phyloP scores from a whole-genome alignment of 495 filamentous ascomycete genomes.

The Xylaria palmicola region DNA sequence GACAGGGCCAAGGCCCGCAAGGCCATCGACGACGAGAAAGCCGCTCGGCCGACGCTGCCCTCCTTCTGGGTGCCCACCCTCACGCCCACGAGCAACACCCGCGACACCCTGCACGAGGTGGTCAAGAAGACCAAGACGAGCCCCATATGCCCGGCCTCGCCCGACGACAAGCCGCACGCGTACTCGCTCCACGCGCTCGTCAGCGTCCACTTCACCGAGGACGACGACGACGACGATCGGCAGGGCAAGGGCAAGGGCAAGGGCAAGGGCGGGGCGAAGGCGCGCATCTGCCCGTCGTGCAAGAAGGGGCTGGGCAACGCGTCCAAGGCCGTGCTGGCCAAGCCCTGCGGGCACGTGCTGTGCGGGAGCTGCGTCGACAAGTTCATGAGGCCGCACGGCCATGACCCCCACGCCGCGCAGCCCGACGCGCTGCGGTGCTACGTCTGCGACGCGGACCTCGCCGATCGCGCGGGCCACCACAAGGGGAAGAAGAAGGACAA shows the following conservation, averaged over 20 bases:
- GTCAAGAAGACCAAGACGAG: slow-evolving; percentile 65
- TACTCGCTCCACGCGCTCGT: slow-evolving; percentile 84
- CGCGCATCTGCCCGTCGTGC: slow-evolving; percentile 82
- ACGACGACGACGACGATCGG: slow-evolving; percentile 52
- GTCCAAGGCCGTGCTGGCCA: slow-evolving; percentile 80
- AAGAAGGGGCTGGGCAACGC: slow-evolving; percentile 81
- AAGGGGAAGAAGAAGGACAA: slow-evolving; percentile 57
- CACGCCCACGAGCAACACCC: slow-evolving; percentile 61
- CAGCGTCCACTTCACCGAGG: slow-evolving; percentile 76
- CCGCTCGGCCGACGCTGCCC: slow-evolving; percentile 70
- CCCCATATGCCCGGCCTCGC: slow-evolving; percentile 79
- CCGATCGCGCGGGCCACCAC: slow-evolving; percentile 42
- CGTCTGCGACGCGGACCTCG: slow-evolving; percentile 82
- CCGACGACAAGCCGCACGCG: slow-evolving; percentile 64
- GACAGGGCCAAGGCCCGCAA: slow-evolving; percentile 68
- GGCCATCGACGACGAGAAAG: slow-evolving; percentile 73
- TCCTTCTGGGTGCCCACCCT: slow-evolving; percentile 94
- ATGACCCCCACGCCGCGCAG: slow-evolving; percentile 64
- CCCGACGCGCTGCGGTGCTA: slow-evolving; percentile 68
- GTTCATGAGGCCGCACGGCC: slow-evolving; percentile 69
- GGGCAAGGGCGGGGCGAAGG: slow-evolving; percentile 27
- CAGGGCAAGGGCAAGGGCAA: slow-evolving; percentile 33
- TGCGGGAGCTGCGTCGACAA: slow-evolving; percentile 86
- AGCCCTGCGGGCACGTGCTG: slow-evolving; percentile 91
- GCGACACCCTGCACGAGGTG: slow-evolving; percentile 51